These are phyloP conservation scores for Nemophila menziesii DNA, from an alignment of 257 asterid species.

Conservation along the genomic window DNA sequence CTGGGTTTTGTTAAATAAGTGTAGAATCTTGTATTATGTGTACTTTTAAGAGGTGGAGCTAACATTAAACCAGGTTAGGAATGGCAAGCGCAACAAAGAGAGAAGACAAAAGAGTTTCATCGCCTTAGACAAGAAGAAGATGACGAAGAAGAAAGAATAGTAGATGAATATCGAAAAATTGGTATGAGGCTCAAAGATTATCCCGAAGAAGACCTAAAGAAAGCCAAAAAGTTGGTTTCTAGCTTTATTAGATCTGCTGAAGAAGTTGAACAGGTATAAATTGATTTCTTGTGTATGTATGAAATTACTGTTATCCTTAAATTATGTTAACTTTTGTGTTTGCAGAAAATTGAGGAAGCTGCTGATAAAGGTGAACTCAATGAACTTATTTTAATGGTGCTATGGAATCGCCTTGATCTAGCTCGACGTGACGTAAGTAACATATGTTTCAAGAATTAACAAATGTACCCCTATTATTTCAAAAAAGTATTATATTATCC, in stretches of 20 bases:
- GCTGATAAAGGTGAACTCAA: conserved; percentile 86
- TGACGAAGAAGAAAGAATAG: conserved; percentile 70
- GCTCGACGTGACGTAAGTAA: conserved; percentile 90
- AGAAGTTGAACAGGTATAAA: conserved; percentile 93
- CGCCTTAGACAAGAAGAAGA: conserved; percentile 54
- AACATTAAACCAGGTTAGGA: conserved; percentile 43
- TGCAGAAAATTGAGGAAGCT: conserved; percentile 94
- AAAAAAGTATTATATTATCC: too few species aligned
- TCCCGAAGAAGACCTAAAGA: conserved; percentile 60
- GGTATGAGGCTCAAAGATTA: conserved; percentile 47
- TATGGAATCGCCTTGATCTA: conserved; percentile 92
- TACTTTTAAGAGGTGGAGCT: conserved; percentile 16
- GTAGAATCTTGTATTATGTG: neutral
- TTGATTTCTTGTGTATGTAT: neutral
- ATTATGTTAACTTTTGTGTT: neutral
- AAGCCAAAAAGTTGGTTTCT: conserved; percentile 80
- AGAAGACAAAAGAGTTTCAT: conserved; percentile 74
- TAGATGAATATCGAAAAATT: conserved; percentile 76
- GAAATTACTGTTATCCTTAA: too few species aligned
- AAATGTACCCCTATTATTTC: too few species aligned
- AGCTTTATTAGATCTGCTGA: conserved; percentile 85
- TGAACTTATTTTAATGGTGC: conserved; percentile 75
- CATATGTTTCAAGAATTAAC: too few species aligned
- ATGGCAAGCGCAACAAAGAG: conserved; percentile 95
- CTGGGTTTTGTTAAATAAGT: neutral